These are phyloP conservation scores for Tephrocybe sp. DNA, from an alignment of 768 basidiomycete genomes.

Conservation along the genomic window DNA sequence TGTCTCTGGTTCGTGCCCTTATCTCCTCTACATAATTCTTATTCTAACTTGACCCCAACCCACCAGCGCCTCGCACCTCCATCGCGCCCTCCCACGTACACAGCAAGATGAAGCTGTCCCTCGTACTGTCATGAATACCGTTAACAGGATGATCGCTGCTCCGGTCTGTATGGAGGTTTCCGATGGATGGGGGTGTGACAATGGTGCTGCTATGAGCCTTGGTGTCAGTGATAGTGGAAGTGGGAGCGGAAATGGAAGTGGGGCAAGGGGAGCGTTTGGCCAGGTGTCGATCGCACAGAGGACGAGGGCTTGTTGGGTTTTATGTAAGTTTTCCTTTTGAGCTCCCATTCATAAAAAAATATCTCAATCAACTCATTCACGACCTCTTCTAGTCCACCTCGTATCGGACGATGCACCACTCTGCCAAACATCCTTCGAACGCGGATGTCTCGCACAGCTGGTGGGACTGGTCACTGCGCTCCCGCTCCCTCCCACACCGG, in stretches of 20 bases:
- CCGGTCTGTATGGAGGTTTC: constrained; percentile 24
- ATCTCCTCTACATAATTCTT: background rate
- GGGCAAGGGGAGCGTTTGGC: background rate
- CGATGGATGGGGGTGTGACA: too few relatives aligned
- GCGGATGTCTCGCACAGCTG: constrained; percentile 59
- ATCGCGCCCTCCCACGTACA: constrained; percentile 41
- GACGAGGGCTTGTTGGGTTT: constrained; percentile 59
- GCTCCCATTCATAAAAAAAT: too few relatives aligned
- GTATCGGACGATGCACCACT: constrained; percentile 68
- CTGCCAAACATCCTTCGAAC: constrained; percentile 68
- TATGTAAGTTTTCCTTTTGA: constrained; percentile 48
- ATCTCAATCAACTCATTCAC: background rate
- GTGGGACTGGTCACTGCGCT: constrained; percentile 48
- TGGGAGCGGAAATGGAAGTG: background rate
- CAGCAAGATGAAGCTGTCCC: constrained; percentile 42
- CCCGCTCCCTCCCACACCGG: constrained; percentile 34
- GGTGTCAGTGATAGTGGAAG: too few relatives aligned
- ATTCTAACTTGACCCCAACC: background rate
- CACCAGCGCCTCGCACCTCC: constrained; percentile 55
- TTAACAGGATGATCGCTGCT: constrained; percentile 56
- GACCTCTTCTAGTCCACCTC: constrained; percentile 48
- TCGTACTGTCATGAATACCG: constrained; percentile 64
- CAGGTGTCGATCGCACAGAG: constrained; percentile 4
- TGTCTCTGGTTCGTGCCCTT: constrained; percentile 53
- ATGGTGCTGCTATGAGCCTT: too few relatives aligned